Evolutionary conservation across 1,139 yeast species (phyloP).

Genomic region (Insectozyma bohioensis): DNA sequence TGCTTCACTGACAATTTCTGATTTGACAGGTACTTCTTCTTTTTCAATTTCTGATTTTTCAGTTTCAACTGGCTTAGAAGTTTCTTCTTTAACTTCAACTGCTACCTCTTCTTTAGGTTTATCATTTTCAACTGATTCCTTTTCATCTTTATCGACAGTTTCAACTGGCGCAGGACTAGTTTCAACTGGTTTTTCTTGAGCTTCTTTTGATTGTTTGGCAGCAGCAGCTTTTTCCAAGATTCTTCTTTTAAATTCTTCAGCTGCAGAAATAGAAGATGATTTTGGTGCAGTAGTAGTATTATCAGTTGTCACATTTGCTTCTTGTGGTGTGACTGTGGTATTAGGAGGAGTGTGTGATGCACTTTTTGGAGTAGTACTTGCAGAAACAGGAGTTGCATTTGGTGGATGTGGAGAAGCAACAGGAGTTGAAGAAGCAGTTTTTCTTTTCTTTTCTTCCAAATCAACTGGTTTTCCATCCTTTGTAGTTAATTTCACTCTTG

Average conservation of each 20-base stretch:
- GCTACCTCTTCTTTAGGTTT: constrained; percentile 7
- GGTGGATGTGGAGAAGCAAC: constrained; percentile 18
- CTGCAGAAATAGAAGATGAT: constrained; percentile 17
- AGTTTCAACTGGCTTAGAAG: neutral
- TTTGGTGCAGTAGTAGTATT: constrained; percentile 5
- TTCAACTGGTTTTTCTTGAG: constrained; percentile 9
- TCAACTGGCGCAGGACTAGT: constrained; percentile 3
- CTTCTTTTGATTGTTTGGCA: constrained; percentile 17
- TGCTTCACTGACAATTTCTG: neutral
- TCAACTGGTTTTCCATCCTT: constrained; percentile 49
- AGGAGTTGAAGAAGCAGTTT: constrained; percentile 20
- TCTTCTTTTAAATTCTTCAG: constrained; percentile 18
- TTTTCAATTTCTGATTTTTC: neutral
- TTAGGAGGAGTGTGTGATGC: too few relatives aligned
- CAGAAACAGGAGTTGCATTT: constrained; percentile 18
- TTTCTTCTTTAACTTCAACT: constrained; percentile 9
- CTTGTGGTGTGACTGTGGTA: too few relatives aligned
- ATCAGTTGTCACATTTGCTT: constrained; percentile 13
- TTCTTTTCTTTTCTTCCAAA: constrained; percentile 43
- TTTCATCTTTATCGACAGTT: neutral
- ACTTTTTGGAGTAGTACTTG: constrained; percentile 17
- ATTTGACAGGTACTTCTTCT: neutral
- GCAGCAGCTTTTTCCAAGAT: constrained; percentile 17
- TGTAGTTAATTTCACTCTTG: constrained; percentile 40
- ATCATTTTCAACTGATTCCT: constrained; percentile 2